phyloP scores from a whole-genome alignment of 2,329 filamentous ascomycete genomes.

The Rugonectria rugulosa region DNA sequence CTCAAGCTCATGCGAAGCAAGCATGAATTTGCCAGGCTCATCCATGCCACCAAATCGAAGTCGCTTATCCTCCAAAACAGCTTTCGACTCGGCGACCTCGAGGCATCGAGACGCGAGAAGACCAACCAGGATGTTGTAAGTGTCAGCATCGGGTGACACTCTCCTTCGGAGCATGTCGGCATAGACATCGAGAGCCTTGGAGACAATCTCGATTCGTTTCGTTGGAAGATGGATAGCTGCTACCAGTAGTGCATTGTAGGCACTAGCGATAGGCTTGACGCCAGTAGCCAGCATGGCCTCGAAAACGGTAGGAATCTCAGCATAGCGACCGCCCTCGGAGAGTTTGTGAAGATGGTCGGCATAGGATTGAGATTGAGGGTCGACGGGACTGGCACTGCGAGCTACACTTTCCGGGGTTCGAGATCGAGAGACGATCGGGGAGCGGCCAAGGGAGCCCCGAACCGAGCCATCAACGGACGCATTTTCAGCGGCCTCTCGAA shows the following conservation, averaged over 20 bases:
- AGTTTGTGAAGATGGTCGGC: conserved; percentile 82
- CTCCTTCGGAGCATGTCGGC: conserved; percentile 92
- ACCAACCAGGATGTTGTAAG: conserved; percentile 87
- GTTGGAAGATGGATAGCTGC: conserved; percentile 84
- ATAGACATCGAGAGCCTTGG: conserved; percentile 93
- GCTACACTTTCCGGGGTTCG: conserved; percentile 55
- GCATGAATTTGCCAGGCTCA: conserved; percentile 84
- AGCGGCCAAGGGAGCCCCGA: conserved; percentile 49
- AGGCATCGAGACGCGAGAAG: conserved; percentile 82
- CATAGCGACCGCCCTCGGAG: conserved; percentile 75
- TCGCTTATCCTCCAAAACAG: conserved; percentile 80
- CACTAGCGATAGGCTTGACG: conserved; percentile 78
- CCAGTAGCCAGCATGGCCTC: conserved; percentile 87
- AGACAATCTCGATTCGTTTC: conserved; percentile 82
- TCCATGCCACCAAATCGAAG: conserved; percentile 85
- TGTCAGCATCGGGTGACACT: conserved; percentile 81
- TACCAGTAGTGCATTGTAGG: conserved; percentile 91
- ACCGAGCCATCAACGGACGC: conserved; percentile 49
- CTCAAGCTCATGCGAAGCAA: conserved; percentile 87
- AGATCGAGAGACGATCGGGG: conserved; percentile 51
- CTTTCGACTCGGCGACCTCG: conserved; percentile 77
- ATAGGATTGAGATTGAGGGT: conserved; percentile 73
- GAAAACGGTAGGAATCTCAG: conserved; percentile 89
- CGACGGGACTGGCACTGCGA: conserved; percentile 66
- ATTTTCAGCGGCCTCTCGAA: conserved; percentile 54